Evolutionary conservation across 148 eudicot genomes (phyloP), one percentile per base, ranked within the genome.

Genomic region (Nepenthes gracilis): DNA sequence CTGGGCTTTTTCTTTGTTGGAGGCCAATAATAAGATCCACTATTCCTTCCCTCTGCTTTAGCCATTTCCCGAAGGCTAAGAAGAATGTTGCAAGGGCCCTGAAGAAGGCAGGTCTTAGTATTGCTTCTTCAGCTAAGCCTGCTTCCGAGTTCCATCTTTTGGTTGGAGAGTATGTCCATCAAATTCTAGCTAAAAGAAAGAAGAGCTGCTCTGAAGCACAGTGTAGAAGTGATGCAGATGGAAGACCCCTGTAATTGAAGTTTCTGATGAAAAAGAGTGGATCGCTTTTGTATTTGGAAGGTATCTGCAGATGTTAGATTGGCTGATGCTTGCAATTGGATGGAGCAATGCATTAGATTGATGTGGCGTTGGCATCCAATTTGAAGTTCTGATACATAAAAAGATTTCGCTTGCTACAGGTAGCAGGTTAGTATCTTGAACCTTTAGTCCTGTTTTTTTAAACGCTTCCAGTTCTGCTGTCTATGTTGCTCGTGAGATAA

Each of bases 161-260:
- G 43, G 58, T 80, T 61, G 66, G 77, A 0, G 87, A 87, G 68
- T 84, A 57, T 63, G 90, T 84, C 14, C 74, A 68, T 7, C 69
- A 69, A 52, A 87, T 84, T 66, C 87, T 81, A 64, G 59, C 47
- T 53, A 74, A 69, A 54, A 83, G 94, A 78, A 66, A 83, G 94
- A 78, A 66, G 76, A 73, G 77, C 70, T 53, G 69, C 72, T 35
- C 53, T 55, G 33, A 57, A 40, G 50, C 62, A 59, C 54, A 69
- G 47, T 37, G 40, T 11, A 59, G 69, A 37, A 38, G 12, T n/a
- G 2, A 43, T 47, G 43, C 47, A 33, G 12, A 34, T 10, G 36
- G 7, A 68, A 1, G 56, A 56, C 4, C 0, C 6, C 4, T 3
- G 45, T 40, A 40, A 8, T 52, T 52, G 55, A 52, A 52, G 32